A percentile compares a stretch with the other conserved stretches of the same genome.
phyloP scores from a whole-genome alignment of 257 asterid genomes.

The Penstemon newberryi region DNA sequence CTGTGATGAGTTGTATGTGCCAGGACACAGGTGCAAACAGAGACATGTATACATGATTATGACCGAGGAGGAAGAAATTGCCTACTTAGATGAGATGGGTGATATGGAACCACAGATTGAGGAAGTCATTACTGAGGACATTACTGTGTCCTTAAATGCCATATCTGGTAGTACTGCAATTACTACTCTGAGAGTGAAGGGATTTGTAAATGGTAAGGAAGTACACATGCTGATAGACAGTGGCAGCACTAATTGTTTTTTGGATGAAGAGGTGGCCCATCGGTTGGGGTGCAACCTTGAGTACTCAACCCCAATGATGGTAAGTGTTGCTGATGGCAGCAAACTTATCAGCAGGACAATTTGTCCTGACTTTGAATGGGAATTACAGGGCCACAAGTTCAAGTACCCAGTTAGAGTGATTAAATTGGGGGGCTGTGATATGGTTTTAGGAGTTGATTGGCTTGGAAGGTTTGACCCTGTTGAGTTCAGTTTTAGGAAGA shows the following conservation, averaged over 20 bases:
- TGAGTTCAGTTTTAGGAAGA: too few relatives aligned
- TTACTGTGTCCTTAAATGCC: neutral
- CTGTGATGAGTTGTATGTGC: neutral
- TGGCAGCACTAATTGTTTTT: neutral
- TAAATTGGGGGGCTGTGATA: neutral
- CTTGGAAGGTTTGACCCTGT: neutral
- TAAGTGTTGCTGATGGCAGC: neutral
- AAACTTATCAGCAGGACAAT: neutral
- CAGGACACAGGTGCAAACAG: neutral
- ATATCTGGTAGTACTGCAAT: neutral
- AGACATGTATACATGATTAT: too few relatives aligned
- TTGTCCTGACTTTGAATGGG: neutral
- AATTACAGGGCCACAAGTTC: neutral
- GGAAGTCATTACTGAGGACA: neutral
- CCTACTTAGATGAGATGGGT: too few relatives aligned
- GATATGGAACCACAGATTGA: too few relatives aligned
- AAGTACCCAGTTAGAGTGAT: neutral
- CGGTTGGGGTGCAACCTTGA: neutral
- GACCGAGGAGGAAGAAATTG: too few relatives aligned
- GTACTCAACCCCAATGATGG: neutral
- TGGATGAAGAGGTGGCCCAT: neutral
- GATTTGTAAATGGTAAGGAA: neutral
- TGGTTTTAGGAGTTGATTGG: neutral
- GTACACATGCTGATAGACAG: neutral
- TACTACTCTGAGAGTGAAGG: neutral